Conservation (phyloP, 2,329 filamentous ascomycete genomes). For the Didymella exigua region DNA sequence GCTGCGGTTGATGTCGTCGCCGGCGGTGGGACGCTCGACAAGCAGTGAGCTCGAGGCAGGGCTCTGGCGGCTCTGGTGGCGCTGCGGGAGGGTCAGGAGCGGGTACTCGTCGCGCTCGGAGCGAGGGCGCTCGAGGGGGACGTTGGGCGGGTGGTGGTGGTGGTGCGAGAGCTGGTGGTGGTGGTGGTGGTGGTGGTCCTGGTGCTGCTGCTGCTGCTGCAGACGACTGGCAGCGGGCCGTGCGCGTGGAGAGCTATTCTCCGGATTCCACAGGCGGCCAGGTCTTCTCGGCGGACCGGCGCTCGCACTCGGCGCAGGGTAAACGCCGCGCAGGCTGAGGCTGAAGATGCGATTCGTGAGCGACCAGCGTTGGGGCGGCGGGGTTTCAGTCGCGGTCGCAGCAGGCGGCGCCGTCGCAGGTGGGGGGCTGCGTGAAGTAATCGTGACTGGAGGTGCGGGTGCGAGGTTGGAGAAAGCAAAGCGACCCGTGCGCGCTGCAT, state of each 20-base stretch:
- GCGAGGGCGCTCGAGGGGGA: slow-evolving; percentile 48
- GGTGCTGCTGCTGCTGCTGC: slow-evolving; percentile 26
- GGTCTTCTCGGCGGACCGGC: slow-evolving; percentile 43
- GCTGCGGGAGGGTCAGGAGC: slow-evolving; percentile 63
- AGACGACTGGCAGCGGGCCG: slow-evolving; percentile 40
- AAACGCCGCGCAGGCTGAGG: slow-evolving; percentile 40
- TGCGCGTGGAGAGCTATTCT: slow-evolving; percentile 63
- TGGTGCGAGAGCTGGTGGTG: slow-evolving; percentile 22
- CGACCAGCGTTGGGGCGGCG: slow-evolving; percentile 46
- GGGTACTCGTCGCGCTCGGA: slow-evolving; percentile 58
- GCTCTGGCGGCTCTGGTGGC: slow-evolving; percentile 58
- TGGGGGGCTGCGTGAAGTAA: slow-evolving; percentile 36
- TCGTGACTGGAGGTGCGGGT: slow-evolving; percentile 27
- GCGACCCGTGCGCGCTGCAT: slow-evolving; percentile 22
- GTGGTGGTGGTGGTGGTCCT: slow-evolving; percentile 34
- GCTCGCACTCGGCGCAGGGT: slow-evolving; percentile 15
- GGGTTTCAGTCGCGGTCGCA: slow-evolving; percentile 28
- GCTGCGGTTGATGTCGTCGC: slow-evolving; percentile 47
- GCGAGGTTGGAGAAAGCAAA: slow-evolving; percentile 11
- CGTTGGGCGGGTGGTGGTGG: slow-evolving; percentile 40
- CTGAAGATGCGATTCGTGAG: slow-evolving; percentile 51
- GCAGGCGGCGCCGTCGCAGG: slow-evolving; percentile 27
- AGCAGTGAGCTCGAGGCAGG: slow-evolving; percentile 44
- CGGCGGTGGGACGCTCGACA: slow-evolving; percentile 49
- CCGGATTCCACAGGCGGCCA: slow-evolving; percentile 64